Percentiles rank a stretch among this genome's conserved stretches.
Conservation (phyloP, 2,329 filamentous ascomycete species). For the Neonectria punicea region DNA sequence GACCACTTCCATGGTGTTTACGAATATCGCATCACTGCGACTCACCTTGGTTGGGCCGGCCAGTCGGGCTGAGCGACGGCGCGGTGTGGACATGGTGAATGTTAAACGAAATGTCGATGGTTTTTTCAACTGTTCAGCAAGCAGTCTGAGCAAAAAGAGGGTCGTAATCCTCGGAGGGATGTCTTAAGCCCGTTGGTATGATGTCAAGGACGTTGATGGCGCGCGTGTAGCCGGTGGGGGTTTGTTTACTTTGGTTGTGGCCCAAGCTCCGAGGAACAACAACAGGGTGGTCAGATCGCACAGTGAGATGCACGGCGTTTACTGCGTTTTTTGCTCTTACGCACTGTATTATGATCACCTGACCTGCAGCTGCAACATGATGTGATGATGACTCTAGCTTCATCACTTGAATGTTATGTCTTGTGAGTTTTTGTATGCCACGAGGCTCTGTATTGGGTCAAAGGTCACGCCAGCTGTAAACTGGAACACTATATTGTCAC, state of each 20-base stretch:
- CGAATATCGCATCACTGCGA: conserved; percentile 25
- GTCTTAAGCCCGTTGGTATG: conserved; percentile 42
- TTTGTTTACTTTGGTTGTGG: conserved; percentile 45
- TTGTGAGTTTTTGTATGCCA: neutral
- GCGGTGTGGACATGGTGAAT: conserved; percentile 53
- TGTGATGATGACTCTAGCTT: neutral
- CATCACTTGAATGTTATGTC: neutral
- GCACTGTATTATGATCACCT: conserved; percentile 17
- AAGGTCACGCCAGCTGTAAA: neutral
- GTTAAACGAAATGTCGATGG: conserved; percentile 24
- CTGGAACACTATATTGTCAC: neutral
- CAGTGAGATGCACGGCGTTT: conserved; percentile 13
- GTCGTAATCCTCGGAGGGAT: conserved; percentile 37
- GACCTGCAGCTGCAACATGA: conserved; percentile 17
- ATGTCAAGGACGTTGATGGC: conserved; percentile 43
- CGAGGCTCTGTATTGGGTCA: neutral
- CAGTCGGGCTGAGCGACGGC: conserved; percentile 58
- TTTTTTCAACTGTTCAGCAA: conserved; percentile 29
- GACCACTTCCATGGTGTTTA: conserved; percentile 19
- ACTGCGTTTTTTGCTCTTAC: neutral
- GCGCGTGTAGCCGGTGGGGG: conserved; percentile 41
- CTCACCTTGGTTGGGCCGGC: conserved; percentile 52
- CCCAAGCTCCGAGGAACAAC: conserved; percentile 42
- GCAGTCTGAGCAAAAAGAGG: conserved; percentile 39
- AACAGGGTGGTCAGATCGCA: conserved; percentile 21